phyloP scores from a whole-genome alignment of 2,329 filamentous ascomycete species.

The Xylaria digitata region DNA sequence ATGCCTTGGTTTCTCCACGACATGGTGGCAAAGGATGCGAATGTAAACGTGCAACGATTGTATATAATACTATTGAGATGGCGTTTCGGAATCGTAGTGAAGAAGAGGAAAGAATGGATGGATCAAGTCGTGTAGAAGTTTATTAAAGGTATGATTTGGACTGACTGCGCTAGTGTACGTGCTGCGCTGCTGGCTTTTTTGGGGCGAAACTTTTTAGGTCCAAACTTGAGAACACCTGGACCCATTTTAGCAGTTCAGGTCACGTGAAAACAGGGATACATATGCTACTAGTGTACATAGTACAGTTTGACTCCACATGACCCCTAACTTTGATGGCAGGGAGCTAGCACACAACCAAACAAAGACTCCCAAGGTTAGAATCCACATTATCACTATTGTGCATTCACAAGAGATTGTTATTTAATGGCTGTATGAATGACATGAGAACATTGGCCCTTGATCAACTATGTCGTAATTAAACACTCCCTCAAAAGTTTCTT shows the following conservation, averaged over 20 bases:
- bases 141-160: background rate
- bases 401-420: no score
- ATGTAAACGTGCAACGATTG: background rate
- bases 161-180: background rate
- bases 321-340: no score
- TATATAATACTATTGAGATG: background rate
- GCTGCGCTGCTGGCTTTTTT: slow-evolving; percentile 7
- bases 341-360: no score
- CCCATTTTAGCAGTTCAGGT: slow-evolving; percentile 12
- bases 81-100: background rate
- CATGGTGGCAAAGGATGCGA: slow-evolving; percentile 57
- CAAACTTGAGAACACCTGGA: slow-evolving; percentile 18
- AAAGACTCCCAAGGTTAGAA: no score
- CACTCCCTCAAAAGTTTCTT: no score
- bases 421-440: no score
- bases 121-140: background rate
- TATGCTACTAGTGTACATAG: no score
- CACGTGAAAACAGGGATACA: slow-evolving; percentile 18
- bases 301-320: background rate
- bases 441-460: no score
- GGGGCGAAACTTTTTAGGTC: slow-evolving; percentile 39
- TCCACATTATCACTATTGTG: no score
- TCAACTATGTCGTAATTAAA: no score
- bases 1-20: slow-evolving; percentile 82
- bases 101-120: background rate